Conservation (phyloP, 169 alveolate genomes). For the Babesia divergens region DNA sequence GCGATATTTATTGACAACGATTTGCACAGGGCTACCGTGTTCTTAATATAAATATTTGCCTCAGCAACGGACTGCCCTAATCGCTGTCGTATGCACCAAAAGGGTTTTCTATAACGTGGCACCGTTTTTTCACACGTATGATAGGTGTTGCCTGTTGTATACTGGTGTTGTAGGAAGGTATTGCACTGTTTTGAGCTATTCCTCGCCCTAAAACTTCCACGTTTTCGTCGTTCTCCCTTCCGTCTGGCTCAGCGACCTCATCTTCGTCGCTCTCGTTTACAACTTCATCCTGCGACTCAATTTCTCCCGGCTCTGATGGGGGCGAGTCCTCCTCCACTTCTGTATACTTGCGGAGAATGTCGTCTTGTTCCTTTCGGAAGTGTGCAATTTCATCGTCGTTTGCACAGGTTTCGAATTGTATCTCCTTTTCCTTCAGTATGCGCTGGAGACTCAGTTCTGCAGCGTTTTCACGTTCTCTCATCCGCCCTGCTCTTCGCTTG, state of each 20-base stretch:
- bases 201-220: not conserved
- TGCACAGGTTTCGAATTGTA: slow-evolving; percentile 16
- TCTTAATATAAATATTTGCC: too few species aligned
- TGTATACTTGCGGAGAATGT: slow-evolving; percentile 13
- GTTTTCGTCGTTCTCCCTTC: not conserved
- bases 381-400: slow-evolving; percentile 56
- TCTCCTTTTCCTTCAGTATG: slow-evolving; percentile 26
- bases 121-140: not conserved
- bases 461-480: slow-evolving; percentile 59
- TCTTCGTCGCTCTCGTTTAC: not conserved
- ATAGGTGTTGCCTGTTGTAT: not conserved
- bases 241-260: not conserved
- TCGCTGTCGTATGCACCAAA: slow-evolving; percentile 28
- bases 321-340: slow-evolving; percentile 2
- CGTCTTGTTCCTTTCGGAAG: slow-evolving; percentile 46
- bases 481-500: slow-evolving; percentile 57
- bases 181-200: not conserved
- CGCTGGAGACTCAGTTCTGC: slow-evolving; percentile 45
- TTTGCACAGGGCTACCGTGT: too few species aligned
- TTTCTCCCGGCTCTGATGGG: not conserved
- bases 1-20: too few species aligned
- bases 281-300: not conserved
- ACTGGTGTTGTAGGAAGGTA: not conserved
- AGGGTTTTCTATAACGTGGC: slow-evolving; percentile 15
- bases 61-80: too few species aligned